Conservation (phyloP, 2,329 filamentous ascomycete species). For the Pyrenochaeta sp. region DNA sequence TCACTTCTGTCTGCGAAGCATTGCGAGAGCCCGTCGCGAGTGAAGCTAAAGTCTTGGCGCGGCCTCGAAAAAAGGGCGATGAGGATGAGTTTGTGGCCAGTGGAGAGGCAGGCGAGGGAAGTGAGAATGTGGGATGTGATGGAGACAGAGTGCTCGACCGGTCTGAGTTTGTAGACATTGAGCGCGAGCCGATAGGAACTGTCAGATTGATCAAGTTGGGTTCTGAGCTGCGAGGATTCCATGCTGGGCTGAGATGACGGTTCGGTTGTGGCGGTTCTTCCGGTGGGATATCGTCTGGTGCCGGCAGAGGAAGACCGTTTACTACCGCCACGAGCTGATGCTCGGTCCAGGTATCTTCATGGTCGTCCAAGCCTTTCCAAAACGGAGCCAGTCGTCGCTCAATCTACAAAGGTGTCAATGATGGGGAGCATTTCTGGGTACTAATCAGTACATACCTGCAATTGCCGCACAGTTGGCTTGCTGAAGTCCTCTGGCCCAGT, state of each 20-base stretch:
- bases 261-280: slow-evolving; percentile 65
- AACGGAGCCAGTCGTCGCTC: slow-evolving; percentile 93
- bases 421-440: slow-evolving; percentile 4
- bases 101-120: slow-evolving; percentile 66
- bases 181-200: slow-evolving; percentile 79
- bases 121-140: slow-evolving; percentile 69
- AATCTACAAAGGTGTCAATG: slow-evolving; percentile 68
- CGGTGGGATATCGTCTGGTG: slow-evolving; percentile 81
- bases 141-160: slow-evolving; percentile 65
- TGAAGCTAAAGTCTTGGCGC: slow-evolving; percentile 88
- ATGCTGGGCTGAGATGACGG: slow-evolving; percentile 43
- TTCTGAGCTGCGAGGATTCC: slow-evolving; percentile 61
- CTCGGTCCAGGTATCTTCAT: slow-evolving; percentile 88
- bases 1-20: slow-evolving; percentile 74
- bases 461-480: slow-evolving; percentile 84
- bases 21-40: slow-evolving; percentile 80
- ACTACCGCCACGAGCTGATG: slow-evolving; percentile 93
- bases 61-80: slow-evolving; percentile 74
- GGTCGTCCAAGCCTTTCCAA: slow-evolving; percentile 92
- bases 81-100: slow-evolving; percentile 45
- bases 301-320: slow-evolving; percentile 82
- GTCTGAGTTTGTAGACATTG: slow-evolving; percentile 82
- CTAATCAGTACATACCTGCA: slow-evolving; percentile 73
- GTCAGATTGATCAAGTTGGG: slow-evolving; percentile 75
- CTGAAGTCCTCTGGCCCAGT: slow-evolving; percentile 92